Evolutionary conservation across 129 eudicot species (phyloP), one percentile per base, ranked within the genome.

Genomic region (Flaveria robusta): DNA sequence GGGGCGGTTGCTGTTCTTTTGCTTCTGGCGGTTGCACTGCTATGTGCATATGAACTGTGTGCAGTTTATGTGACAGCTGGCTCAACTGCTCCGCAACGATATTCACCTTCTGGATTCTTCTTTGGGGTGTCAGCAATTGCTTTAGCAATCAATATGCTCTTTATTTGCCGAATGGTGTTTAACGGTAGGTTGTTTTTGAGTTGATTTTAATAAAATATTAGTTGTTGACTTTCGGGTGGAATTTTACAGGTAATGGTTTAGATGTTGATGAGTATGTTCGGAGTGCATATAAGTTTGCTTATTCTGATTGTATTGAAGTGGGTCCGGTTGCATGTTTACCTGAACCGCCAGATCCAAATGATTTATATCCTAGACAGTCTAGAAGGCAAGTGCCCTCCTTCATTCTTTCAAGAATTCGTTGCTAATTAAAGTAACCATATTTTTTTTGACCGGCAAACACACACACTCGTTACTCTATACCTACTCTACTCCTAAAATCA

Each of bases 1-100:
- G 99, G 99, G 86, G 97, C 97, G 34, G 99, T 95, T 80, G 99
- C 99, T 56, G 88, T 89, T 87, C 99, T 95, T 78, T 91, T 95
- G 69, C 96, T 95, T 24, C 81, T 95, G 64, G 97, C 97, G 58
- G 99, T 95, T 81, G 94, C 94, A n/a, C 80, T 95, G 77, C 97
- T 95, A 66, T 95, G 97, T 74, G 92, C 97, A 41, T 95, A 91
- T 31, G 99, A 95, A 77, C 88, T 95, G 68, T 95, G 97, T 82
- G 97, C 99, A 62, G 97, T 91, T 20, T 95, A 95, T 81, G 95
- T 95, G 26, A 91, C 99, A 55, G 96, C 97, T 56, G 99, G 99
- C 27, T 86, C 87, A 24, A 91, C 87, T 78, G 94, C 99, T 56
- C 89, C 92, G 22, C 90, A 94, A 46, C 84, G 95, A 16, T 95